phyloP scores from a whole-genome alignment of 208 protist species.

The Leishmania tarentolae region DNA sequence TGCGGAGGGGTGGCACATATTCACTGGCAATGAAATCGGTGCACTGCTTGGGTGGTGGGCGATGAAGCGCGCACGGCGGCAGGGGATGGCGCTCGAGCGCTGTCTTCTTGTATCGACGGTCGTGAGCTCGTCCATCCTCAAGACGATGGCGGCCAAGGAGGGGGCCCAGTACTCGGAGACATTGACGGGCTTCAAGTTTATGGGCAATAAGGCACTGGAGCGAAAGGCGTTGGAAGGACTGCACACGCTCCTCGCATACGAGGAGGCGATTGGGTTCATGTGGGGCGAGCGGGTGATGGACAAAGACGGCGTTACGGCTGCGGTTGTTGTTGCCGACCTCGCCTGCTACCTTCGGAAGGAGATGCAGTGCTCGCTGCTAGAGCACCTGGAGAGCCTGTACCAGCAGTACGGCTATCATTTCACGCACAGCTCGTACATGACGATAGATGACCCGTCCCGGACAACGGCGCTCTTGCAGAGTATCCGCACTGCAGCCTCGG shows the following conservation, averaged over 20 bases:
- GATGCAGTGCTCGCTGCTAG: constrained; percentile 31
- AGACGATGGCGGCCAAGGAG: constrained; percentile 92
- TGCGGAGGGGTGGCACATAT: constrained; percentile 90
- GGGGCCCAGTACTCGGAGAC: constrained; percentile 94
- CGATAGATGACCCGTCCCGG: constrained; percentile 80
- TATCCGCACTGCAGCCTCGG: constrained; percentile 54
- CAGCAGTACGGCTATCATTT: constrained; percentile 89
- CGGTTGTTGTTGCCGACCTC: constrained; percentile 92
- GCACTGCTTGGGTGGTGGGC: constrained; percentile 96
- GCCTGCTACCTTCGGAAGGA: constrained; percentile 62
- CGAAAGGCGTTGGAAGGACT: constrained; percentile 29
- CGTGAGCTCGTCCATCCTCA: constrained; percentile 91
- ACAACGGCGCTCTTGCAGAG: constrained; percentile 83
- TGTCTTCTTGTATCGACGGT: constrained; percentile 72
- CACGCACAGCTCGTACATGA: constrained; percentile 94
- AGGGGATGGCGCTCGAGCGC: constrained; percentile 43
- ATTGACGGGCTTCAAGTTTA: constrained; percentile 99
- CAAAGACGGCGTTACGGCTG: constrained; percentile 98
- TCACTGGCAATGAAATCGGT: constrained; percentile 98
- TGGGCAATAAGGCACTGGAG: constrained; percentile 90
- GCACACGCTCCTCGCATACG: constrained; percentile 91
- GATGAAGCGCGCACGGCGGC: constrained; percentile 53
- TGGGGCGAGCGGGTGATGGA: constrained; percentile 90
- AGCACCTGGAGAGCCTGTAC: constrained; percentile 80
- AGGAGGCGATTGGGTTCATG: constrained; percentile 98